Conservation (phyloP, 2,329 filamentous ascomycete species). For the Neopestalotiopsis clavispora region DNA sequence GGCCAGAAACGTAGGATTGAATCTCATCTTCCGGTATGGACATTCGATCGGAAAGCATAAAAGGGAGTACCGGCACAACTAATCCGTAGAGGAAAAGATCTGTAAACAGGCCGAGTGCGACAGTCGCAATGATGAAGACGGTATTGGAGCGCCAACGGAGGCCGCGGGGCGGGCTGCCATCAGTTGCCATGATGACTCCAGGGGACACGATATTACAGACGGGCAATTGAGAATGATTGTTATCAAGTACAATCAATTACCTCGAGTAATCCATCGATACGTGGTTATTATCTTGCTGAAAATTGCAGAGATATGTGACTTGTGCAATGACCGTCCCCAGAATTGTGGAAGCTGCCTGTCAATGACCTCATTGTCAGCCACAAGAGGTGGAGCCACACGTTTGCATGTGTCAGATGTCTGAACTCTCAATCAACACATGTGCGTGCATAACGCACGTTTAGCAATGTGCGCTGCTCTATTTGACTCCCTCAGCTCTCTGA, state of each 20-base stretch:
- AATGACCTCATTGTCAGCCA: constrained; percentile 11
- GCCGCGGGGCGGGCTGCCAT: constrained; percentile 24
- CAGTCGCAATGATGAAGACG: constrained; percentile 62
- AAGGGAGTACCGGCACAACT: constrained; percentile 63
- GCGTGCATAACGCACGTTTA: no score
- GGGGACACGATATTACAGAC: no score
- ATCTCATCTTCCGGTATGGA: constrained; percentile 50
- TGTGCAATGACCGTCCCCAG: no score
- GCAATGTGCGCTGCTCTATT: no score
- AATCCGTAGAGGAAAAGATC: constrained; percentile 65
- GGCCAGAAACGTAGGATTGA: constrained; percentile 55
- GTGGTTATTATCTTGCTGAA: no score
- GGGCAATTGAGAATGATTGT: no score
- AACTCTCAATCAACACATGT: no score
- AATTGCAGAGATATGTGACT: no score
- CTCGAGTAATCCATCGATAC: no score
- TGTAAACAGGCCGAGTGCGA: constrained; percentile 59
- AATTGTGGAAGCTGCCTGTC: neutral
- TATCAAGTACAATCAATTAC: no score
- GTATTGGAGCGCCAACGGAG: constrained; percentile 59
- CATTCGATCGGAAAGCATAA: constrained; percentile 58
- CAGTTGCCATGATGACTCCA: constrained; percentile 5
- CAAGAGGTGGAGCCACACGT: neutral
- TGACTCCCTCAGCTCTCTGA: no score
- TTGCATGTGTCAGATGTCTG: no score